Evolutionary conservation across 306 rosid genomes (phyloP).

Genomic region (Sphenostylis stenocarpa): DNA sequence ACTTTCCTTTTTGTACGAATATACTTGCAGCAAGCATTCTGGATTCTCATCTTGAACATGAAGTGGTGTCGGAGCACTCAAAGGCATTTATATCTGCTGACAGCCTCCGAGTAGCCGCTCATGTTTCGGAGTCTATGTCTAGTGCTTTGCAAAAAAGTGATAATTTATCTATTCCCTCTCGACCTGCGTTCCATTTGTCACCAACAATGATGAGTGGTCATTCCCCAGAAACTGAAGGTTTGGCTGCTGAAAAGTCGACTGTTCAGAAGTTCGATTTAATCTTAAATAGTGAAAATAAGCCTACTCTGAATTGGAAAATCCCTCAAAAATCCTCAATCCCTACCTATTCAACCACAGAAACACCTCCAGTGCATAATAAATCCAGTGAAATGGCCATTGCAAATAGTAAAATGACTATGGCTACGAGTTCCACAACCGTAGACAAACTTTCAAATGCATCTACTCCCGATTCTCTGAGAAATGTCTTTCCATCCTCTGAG

Average conservation of each 20-base stretch:
- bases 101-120: conserved; percentile 35
- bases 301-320: conserved; percentile 30
- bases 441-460: conserved; percentile 37
- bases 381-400: conserved; percentile 43
- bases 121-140: conserved; percentile 41
- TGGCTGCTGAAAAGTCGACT: conserved; percentile 38
- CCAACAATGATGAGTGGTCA: conserved; percentile 34
- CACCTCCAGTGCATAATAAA: conserved; percentile 33
- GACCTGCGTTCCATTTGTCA: conserved; percentile 38
- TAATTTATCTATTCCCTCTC: conserved; percentile 34
- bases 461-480: conserved; percentile 49
- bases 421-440: conserved; percentile 37
- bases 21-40: conserved; percentile 39
- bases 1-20: conserved; percentile 24
- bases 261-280: conserved; percentile 38
- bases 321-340: conserved; percentile 38
- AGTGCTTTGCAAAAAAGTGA: conserved; percentile 37
- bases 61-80: conserved; percentile 41
- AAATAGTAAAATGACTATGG: conserved; percentile 31
- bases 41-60: conserved; percentile 37
- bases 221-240: conserved; percentile 32
- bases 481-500: conserved; percentile 36
- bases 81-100: conserved; percentile 41
- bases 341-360: conserved; percentile 39
- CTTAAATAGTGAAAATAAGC: conserved; percentile 43